Conservation (phyloP, 495 filamentous ascomycete genomes). For the Tuber calosporum region DNA sequence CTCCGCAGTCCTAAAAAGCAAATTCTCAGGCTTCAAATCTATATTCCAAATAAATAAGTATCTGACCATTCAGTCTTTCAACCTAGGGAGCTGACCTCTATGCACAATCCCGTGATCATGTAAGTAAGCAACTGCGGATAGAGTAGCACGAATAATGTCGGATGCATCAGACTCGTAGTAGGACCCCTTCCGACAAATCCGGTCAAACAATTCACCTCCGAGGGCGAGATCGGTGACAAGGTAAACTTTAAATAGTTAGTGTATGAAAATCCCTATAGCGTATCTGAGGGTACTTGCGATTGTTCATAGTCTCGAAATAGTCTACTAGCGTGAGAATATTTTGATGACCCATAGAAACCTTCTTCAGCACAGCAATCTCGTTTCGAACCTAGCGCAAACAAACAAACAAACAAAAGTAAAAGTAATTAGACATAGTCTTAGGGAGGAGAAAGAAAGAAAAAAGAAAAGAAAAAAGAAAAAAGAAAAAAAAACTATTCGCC, state of each 20-base stretch:
- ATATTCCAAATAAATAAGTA: slow-evolving; percentile 12
- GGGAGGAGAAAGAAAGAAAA: not conserved
- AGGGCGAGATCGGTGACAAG: slow-evolving; percentile 95
- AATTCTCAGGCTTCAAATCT: slow-evolving; percentile 67
- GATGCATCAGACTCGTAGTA: slow-evolving; percentile 98
- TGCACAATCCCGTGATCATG: slow-evolving; percentile 98
- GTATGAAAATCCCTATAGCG: not conserved
- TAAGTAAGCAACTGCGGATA: slow-evolving; percentile 95
- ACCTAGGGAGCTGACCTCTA: slow-evolving; percentile 58
- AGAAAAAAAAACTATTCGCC: slow-evolving; percentile 2
- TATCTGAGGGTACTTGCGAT: slow-evolving; percentile 50
- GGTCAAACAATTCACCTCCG: slow-evolving; percentile 94
- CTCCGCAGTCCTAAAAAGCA: slow-evolving; percentile 71
- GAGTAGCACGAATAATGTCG: slow-evolving; percentile 85
- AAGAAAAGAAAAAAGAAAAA: not conserved
- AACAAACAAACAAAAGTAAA: not conserved
- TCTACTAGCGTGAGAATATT: slow-evolving; percentile 97
- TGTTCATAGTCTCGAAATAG: slow-evolving; percentile 99
- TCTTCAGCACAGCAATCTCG: slow-evolving; percentile 94
- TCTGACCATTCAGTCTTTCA: not conserved
- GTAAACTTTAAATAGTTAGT: slow-evolving; percentile 56
- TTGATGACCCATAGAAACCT: slow-evolving; percentile 93
- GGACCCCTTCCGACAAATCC: slow-evolving; percentile 94
- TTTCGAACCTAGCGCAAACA: slow-evolving; percentile 67
- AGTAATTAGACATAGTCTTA: not conserved